These are phyloP conservation scores for Ceratocystis eucalypticola DNA, from an alignment of 2,329 filamentous ascomycete genomes.

Conservation along the genomic window DNA sequence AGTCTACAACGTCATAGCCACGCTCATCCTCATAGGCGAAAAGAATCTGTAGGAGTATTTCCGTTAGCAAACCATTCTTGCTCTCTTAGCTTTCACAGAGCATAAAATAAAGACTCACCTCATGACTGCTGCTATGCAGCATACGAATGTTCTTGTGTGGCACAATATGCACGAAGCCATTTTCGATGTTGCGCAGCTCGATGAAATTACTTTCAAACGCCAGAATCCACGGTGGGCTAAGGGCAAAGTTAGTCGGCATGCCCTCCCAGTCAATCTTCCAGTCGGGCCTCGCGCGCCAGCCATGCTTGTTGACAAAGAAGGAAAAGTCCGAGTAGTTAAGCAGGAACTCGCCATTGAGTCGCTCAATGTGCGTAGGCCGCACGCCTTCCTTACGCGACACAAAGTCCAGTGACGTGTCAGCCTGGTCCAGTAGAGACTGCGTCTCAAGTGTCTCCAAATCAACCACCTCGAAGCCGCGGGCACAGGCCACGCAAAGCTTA, in stretches of 20 bases:
- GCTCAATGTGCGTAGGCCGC: slow-evolving; percentile 92
- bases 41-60: slow-evolving; percentile 52
- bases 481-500: slow-evolving; percentile 91
- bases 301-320: slow-evolving; percentile 98
- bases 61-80: neutral
- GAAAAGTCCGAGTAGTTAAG: slow-evolving; percentile 98
- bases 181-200: slow-evolving; percentile 91
- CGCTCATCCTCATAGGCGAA: slow-evolving; percentile 95
- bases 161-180: slow-evolving; percentile 85
- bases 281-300: slow-evolving; percentile 88
- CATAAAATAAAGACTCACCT: slow-evolving; percentile 41
- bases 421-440: slow-evolving; percentile 90
- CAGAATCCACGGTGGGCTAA: slow-evolving; percentile 92
- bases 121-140: slow-evolving; percentile 91
- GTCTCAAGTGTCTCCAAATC: slow-evolving; percentile 95
- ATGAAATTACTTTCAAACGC: slow-evolving; percentile 97
- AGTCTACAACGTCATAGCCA: slow-evolving; percentile 85
- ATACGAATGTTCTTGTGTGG: slow-evolving; percentile 94
- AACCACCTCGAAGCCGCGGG: slow-evolving; percentile 92
- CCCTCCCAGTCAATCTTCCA: slow-evolving; percentile 99
- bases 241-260: slow-evolving; percentile 76
- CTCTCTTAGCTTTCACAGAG: too few species aligned
- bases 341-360: slow-evolving; percentile 90
- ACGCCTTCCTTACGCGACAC: slow-evolving; percentile 87
- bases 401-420: slow-evolving; percentile 94